Evolutionary conservation across 1,284 basidiomycete genomes (phyloP), one percentile per base, ranked within the genome.

Genomic region (Irpex sp.): DNA sequence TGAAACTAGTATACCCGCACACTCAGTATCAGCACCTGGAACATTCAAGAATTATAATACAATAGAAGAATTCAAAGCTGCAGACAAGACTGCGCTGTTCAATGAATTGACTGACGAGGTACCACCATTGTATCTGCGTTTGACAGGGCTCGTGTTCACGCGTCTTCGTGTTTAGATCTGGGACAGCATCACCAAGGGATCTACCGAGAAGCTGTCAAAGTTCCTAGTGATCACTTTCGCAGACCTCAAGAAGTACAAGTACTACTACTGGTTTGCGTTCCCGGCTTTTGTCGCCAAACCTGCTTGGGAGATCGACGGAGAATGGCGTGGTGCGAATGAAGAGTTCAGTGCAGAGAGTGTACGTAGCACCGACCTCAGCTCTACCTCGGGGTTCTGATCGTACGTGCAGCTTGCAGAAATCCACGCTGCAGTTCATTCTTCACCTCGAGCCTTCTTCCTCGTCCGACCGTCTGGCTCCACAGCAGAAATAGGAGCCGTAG

Each of bases 191-290:
- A 66, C 79, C 57, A 71, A 79, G 46, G 81, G 80, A 58, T 83
- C 86, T 63, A 77, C 82, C 0, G 72, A 81, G 3, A 75, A 80
- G 8, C 80, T 98, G 57, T 92, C 86, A 62, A 82, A 83, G 1
- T 98, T 98, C 76, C 80, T 98, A 13, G 80, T 97, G 31, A 90
- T 99, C 68, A 94, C 95, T 0, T 99, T 91, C 70, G 93, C 97
- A 0, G 97, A 99, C 75, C 87, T 99, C 64, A 99, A 99, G 81
- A 98, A 97, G 76, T 98, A 97, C 80, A 92, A 91, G 67, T 98
- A 94, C 75, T 95, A 92, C 73, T 98, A 99, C 77, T 98, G 97
- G 96, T 98, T 98, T 70, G 93, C 93, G 0, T 97, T 98, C 75
- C 97, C 97, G 0, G 94, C 95, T 0, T 87, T 98, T 62, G 86